phyloP scores from a whole-genome alignment of 257 asterid genomes.

The Nicotiana obtusifolia region DNA sequence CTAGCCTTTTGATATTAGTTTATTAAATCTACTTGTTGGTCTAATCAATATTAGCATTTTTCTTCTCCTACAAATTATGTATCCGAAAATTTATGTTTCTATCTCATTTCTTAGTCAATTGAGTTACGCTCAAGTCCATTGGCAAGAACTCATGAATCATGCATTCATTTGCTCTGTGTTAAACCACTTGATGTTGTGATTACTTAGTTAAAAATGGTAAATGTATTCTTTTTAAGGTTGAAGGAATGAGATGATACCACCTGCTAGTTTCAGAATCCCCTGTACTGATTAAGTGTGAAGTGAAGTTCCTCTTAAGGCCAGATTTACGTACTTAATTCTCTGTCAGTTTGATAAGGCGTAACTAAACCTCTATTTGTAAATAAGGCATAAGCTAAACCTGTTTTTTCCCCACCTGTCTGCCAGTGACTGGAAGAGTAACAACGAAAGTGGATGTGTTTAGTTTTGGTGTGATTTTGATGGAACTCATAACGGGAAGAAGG shows the following conservation, averaged over 20 bases:
- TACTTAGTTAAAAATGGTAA: background rate
- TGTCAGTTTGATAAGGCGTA: too few species aligned
- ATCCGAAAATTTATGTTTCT: background rate
- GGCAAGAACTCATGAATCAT: background rate
- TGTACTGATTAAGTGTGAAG: too few species aligned
- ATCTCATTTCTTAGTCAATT: background rate
- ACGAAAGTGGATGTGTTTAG: conserved; percentile 92
- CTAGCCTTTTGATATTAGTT: background rate
- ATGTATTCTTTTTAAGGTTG: too few species aligned
- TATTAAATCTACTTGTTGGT: background rate
- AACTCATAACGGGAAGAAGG: conserved; percentile 77
- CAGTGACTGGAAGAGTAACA: conserved; percentile 95
- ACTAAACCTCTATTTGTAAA: background rate
- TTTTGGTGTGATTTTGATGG: conserved; percentile 95
- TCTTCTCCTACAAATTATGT: background rate
- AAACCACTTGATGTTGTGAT: background rate
- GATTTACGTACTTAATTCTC: too few species aligned
- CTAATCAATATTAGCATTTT: too few species aligned
- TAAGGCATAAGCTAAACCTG: background rate
- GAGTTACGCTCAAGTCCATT: background rate
- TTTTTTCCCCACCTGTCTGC: conserved; percentile 8
- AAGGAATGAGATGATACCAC: too few species aligned
- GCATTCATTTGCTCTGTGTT: too few species aligned
- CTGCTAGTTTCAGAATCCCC: too few species aligned
- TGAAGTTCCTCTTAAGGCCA: too few species aligned